Base-by-base conservation (phyloP, 768 basidiomycete genomes). In the Gelatoporia subvermispora region DNA sequence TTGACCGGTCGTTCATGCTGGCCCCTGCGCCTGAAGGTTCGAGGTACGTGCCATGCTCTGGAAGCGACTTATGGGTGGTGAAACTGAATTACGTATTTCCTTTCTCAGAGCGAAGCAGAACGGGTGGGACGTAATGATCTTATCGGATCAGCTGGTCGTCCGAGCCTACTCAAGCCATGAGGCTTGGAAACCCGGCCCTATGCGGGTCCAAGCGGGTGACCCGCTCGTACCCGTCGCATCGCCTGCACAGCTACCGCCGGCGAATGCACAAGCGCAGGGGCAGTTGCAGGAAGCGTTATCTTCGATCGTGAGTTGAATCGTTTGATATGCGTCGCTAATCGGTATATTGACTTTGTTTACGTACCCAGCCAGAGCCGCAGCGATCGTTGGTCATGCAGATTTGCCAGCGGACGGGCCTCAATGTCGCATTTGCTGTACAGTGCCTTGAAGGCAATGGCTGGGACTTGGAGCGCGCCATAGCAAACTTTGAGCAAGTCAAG, bases 1-100 rank as follows among this genome's bases (percentile, higher is more conserved):
- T 99, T 67, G 93, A 96, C 63, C 78, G 96, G 49, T 84, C 90
- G 0, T 94, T 98, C 61, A 77, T 98, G 47, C 72, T 99, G 21
- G 82, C 84, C 4, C 86, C 88, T 35, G 85, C 93, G 2, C 68
- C 82, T 21, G 82, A 85, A 44, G 88, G 84, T 22, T 93, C 94
- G 57, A 72, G 83, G 93, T 95, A 67, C 55, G 93, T 77, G 43
- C 39, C 22, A 16, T 3, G 20, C 48, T 41, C 42, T 18, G 35
- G 16, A 50, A 28, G 25, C 48, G 18, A 15, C 45, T 39, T 23
- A 34, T 17, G 24, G 31, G 36, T 51, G 41, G 53, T 55, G 49
- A 48, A 5, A 31, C 53, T 49, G 39, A 44, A 52, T 49, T 37
- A 43, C 38, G 51, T 55, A 21, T 49, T 52, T 57, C 17, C 59